Evolutionary conservation across 208 protist species (phyloP), one percentile per base, ranked within the genome.

Genomic region (Strigomonas oncopelti): DNA sequence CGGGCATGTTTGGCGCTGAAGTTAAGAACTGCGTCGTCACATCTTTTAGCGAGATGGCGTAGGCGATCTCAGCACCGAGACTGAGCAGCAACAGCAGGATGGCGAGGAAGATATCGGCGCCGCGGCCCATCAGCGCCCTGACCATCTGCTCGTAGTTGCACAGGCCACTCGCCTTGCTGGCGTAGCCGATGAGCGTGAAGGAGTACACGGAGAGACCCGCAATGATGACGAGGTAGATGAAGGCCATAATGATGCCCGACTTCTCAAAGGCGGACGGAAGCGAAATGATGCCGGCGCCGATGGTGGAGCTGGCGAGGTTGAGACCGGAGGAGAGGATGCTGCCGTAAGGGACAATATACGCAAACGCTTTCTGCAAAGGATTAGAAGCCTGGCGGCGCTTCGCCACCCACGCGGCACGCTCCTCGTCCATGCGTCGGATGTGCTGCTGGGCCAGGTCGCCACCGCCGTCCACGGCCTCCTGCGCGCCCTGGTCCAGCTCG

Each of bases 251-350:
- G 22, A 92, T 28, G 16, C 89, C 89, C 36, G 65, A 78, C 4
- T 45, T 72, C 22, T 72, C 46, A 52, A 88, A 88, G 46, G 89
- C 79, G 16, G 54, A 76, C 5, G 85, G 83, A 0, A 94, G 68
- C 14, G 81, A 72, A 51, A 94, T 78, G 53, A 91, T 89, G 31
- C 86, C 86, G 24, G 75, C 89, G 8, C 89, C 89, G 22, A 92
- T 42, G 31, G 81, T 79, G 22, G 77, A 76, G 65, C 70, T 82
- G 31, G 78, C 81, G 5, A 94, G 69, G 67, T 86, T 91, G 66
- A 92, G 84, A 22, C 70, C 75, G 42, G 71, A 78, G 24, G 80
- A 67, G 9, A 88, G 16, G 57, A 88, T 68, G 38, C 85, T 81
- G 61, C 85, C 85, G 54, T 87, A 86, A 11, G 85, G 83, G 16